These are phyloP conservation scores for Phylloporus sp. DNA, from an alignment of 1,284 basidiomycete species.

Conservation along the genomic window DNA sequence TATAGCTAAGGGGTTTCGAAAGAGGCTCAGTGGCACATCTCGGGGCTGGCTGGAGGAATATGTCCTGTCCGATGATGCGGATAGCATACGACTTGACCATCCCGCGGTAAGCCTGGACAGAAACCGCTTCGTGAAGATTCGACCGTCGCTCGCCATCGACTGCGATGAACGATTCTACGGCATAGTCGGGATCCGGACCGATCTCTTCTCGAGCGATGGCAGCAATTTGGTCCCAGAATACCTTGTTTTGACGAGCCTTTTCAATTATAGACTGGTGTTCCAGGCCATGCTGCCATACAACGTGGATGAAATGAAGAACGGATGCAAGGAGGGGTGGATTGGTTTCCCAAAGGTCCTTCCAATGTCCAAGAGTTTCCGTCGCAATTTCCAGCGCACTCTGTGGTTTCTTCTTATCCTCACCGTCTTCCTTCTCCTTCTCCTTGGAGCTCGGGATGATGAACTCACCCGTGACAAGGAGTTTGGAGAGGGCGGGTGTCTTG, in stretches of 20 bases:
- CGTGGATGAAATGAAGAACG: conserved; percentile 78
- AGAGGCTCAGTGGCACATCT: conserved; percentile 37
- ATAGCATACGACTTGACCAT: conserved; percentile 77
- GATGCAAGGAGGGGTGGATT: conserved; percentile 80
- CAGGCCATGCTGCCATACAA: conserved; percentile 82
- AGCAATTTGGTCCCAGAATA: conserved; percentile 69
- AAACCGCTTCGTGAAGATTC: conserved; percentile 61
- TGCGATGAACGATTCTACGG: conserved; percentile 48
- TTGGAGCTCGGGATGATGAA: conserved; percentile 52
- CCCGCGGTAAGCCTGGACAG: conserved; percentile 70
- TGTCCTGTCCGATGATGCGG: conserved; percentile 72
- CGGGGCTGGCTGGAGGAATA: conserved; percentile 57
- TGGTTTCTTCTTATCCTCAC: conserved; percentile 40
- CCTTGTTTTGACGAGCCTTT: conserved; percentile 53
- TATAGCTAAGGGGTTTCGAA: conserved; percentile 61
- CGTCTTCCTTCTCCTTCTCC: conserved; percentile 12
- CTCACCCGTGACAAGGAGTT: conserved; percentile 78
- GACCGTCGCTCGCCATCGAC: conserved; percentile 61
- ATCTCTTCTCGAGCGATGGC: conserved; percentile 66
- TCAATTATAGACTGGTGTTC: conserved; percentile 73
- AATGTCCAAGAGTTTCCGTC: conserved; percentile 63
- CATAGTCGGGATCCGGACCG: conserved; percentile 68
- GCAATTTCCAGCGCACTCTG: conserved; percentile 68
- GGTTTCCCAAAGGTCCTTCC: conserved; percentile 74
- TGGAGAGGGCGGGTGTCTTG: conserved; percentile 87